phyloP scores from a whole-genome alignment of 208 protist genomes.

The Trypanosomatidae sp. region DNA sequence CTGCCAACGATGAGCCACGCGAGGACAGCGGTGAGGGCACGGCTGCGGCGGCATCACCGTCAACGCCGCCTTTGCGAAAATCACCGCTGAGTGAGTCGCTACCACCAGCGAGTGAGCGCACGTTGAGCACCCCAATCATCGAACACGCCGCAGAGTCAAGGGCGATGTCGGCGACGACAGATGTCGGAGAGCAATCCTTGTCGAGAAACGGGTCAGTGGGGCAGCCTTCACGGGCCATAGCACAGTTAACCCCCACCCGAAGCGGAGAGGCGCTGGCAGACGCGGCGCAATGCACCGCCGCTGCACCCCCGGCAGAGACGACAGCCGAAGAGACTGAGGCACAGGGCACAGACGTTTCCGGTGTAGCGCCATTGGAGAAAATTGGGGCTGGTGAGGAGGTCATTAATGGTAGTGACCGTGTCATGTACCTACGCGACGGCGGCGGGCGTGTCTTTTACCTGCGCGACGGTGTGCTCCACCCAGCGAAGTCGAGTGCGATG shows the following conservation, averaged over 20 bases:
- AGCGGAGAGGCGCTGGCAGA: too few relatives aligned
- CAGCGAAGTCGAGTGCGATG: slow-evolving; percentile 1
- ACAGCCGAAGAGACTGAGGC: background rate
- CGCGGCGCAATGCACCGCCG: background rate
- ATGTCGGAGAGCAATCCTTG: background rate
- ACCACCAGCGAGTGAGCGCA: background rate
- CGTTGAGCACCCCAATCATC: background rate
- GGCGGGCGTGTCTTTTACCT: slow-evolving; percentile 24
- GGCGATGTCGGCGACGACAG: background rate
- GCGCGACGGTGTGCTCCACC: slow-evolving; percentile 7
- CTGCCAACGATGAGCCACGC: background rate
- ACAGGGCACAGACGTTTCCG: background rate
- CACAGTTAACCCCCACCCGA: background rate
- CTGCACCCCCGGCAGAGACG: background rate
- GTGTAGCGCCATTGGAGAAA: background rate
- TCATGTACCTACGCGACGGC: background rate
- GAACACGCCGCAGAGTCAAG: background rate
- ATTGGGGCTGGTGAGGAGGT: background rate
- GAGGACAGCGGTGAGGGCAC: background rate
- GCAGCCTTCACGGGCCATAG: background rate
- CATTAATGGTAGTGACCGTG: background rate
- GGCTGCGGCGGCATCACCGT: background rate
- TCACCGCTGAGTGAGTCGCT: background rate
- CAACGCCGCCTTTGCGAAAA: background rate
- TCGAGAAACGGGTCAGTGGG: background rate